Conservation (phyloP, 1,284 basidiomycete genomes). For the Peniophora sp. region DNA sequence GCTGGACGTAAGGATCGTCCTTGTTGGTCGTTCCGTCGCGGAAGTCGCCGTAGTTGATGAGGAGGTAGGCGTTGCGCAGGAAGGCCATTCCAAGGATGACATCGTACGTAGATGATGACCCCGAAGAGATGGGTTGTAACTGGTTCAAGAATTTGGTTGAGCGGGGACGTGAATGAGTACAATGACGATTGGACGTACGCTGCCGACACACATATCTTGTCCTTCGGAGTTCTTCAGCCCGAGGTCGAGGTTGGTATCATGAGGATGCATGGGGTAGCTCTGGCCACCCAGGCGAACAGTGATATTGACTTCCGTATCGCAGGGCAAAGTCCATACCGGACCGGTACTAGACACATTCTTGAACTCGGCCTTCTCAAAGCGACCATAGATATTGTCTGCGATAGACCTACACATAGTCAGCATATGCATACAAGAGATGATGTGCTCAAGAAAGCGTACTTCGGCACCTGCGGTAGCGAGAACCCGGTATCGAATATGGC, state of each 20-base stretch:
- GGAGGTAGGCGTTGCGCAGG: slow-evolving; percentile 65
- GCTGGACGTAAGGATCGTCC: slow-evolving; percentile 49
- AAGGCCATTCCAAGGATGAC: slow-evolving; percentile 66
- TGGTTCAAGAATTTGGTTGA: no score
- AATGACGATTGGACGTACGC: slow-evolving; percentile 26
- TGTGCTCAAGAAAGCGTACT: slow-evolving; percentile 22
- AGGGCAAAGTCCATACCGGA: slow-evolving; percentile 45
- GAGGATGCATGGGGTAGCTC: slow-evolving; percentile 50
- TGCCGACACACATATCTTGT: slow-evolving; percentile 50
- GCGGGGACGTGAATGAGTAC: no score
- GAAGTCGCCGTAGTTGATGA: slow-evolving; percentile 56
- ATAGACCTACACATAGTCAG: slow-evolving; percentile 28
- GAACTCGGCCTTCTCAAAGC: slow-evolving; percentile 41
- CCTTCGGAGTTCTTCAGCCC: slow-evolving; percentile 39
- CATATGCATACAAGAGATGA: neutral
- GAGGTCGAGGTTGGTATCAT: slow-evolving; percentile 38
- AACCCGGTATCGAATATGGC: slow-evolving; percentile 66
- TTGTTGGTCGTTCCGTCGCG: slow-evolving; percentile 27
- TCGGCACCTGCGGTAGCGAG: slow-evolving; percentile 55
- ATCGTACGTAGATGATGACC: slow-evolving; percentile 45
- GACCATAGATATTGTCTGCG: slow-evolving; percentile 48
- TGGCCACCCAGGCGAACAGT: slow-evolving; percentile 50
- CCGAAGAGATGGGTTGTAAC: slow-evolving; percentile 70
- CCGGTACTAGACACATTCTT: slow-evolving; percentile 23
- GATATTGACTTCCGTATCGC: slow-evolving; percentile 50